phyloP scores from a whole-genome alignment of 768 basidiomycete genomes.

The Postia placenta region DNA sequence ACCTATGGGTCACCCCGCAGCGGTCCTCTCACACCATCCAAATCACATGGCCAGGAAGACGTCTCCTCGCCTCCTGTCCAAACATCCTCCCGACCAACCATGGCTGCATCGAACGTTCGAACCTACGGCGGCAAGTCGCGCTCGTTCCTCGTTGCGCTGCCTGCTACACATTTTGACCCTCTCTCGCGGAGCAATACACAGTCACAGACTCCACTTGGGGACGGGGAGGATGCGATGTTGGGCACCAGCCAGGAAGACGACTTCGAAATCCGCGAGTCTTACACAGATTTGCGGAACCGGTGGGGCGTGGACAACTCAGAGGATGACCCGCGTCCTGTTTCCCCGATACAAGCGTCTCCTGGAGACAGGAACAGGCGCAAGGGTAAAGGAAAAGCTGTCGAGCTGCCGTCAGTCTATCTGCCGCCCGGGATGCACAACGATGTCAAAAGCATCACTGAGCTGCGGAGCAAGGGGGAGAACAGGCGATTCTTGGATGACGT shows the following conservation, averaged over 20 bases:
- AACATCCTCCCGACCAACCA: conserved; percentile 17
- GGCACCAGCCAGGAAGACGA: conserved; percentile 33
- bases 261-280: conserved; percentile 59
- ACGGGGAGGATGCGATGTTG: conserved; percentile 2
- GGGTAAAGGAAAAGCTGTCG: conserved; percentile 24
- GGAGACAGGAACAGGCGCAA: conserved; percentile 33
- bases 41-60: conserved; percentile 16
- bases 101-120: conserved; percentile 33
- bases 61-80: conserved; percentile 12
- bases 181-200: conserved; percentile 1
- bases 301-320: conserved; percentile 82
- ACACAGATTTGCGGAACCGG: conserved; percentile 63
- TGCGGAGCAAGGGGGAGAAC: conserved; percentile 75
- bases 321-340: conserved; percentile 43
- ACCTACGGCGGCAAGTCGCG: conserved; percentile 76
- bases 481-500: conserved; percentile 79
- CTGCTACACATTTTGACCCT: conserved; percentile 25
- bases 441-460: conserved; percentile 73
- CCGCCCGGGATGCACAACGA: conserved; percentile 64
- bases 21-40: conserved; percentile 11
- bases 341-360: conserved; percentile 20
- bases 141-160: conserved; percentile 69
- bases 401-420: conserved; percentile 24
- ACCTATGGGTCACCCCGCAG: conserved; percentile 10
- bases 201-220: conserved; percentile 5